Evolutionary conservation across 257 asterid genomes (phyloP), one percentile per base, ranked within the genome.

Genomic region (Ocimum tenuiflorum): DNA sequence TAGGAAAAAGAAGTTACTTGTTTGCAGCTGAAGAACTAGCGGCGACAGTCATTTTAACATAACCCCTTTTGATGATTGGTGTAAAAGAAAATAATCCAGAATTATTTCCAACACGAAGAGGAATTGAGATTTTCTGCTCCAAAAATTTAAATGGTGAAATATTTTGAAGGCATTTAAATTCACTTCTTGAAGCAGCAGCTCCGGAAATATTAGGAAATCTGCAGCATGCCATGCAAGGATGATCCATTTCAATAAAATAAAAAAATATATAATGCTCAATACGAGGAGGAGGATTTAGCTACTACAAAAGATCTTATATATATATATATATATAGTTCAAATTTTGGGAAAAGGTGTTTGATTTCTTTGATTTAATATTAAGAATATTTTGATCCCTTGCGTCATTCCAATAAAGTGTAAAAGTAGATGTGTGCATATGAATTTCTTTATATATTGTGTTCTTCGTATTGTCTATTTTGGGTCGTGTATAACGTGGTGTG

Each of bases 1-100:
- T 27, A 27, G 42, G 42, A 36, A 36, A 36, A 7, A 36, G 7
- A 36, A 36, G 11, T 71, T 75, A 83, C 88, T 83, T 77, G 71
- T 85, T 78, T 85, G 79, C 88, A 72, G 83, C 76, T 22, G 96
- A 72, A 67, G 95, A 89, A 57, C 74, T 83, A 22, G 85, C 94
- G 45, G 74, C 67, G 31, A 70, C 75, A 3, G 63, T 67, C 5
- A 31, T 31, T 31, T 31, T 31, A 4, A 31, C 36, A 31, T 31
- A 31, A 5, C 36, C 36, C 83, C 68, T 66, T 70, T 51, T 78
- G 67, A 29, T 48, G 43, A 27, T 38, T 60, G 80, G 75, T 65
- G 73, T 53, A 41, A 57, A 57, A 45, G 76, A 63, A 61, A 41
- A 38, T 12, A 69, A 54, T 6, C 79, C 72, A 77, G 39, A 18